A percentile compares a stretch with the other conserved stretches of the same genome.
Conservation (phyloP, 2,329 filamentous ascomycete species). For the Penicillium thymicola region DNA sequence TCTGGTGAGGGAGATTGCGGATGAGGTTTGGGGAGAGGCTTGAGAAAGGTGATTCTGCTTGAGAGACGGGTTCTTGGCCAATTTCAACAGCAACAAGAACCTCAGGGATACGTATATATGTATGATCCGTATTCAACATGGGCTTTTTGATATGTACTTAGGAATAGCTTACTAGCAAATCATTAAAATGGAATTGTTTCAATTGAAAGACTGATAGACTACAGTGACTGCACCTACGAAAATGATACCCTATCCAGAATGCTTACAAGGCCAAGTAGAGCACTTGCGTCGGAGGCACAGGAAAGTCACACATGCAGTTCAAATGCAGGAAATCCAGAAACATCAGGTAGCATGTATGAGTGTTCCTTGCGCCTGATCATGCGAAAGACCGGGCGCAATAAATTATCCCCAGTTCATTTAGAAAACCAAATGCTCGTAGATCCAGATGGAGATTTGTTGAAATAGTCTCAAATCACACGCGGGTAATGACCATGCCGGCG, state of each 20-base stretch:
- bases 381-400: not conserved
- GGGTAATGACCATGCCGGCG: not conserved
- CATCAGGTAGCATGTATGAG: not conserved
- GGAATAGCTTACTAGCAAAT: not conserved
- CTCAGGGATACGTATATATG: not conserved
- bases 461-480: not conserved
- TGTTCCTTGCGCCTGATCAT: not conserved
- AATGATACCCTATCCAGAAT: not conserved
- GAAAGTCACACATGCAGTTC: not conserved
- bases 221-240: not conserved
- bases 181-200: not conserved
- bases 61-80: conserved; percentile 5
- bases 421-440: conserved; percentile 1
- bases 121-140: conserved; percentile 9
- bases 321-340: not conserved
- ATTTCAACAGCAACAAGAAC: conserved; percentile 16
- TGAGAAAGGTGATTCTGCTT: conserved; percentile 2
- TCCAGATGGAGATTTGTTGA: not conserved
- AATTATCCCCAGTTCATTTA: not conserved
- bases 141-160: not conserved
- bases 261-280: not conserved
- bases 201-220: not conserved
- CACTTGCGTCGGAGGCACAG: not conserved
- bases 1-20: conserved; percentile 67
- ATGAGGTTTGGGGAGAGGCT: conserved; percentile 61